Conservation (phyloP, 257 asterid genomes). For the Coffea canephora region DNA sequence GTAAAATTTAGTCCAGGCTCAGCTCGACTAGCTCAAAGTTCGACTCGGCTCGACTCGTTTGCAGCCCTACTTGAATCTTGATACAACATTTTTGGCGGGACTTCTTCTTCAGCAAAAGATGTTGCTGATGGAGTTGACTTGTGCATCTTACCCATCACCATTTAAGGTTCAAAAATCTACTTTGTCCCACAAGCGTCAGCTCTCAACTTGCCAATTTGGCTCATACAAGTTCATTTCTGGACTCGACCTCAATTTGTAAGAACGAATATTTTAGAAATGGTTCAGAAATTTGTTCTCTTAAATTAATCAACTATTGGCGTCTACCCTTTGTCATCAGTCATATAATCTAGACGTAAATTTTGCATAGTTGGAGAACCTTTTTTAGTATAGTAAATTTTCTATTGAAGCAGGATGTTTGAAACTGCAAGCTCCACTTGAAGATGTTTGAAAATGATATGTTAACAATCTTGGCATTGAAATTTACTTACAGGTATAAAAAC, state of each 20-base stretch:
- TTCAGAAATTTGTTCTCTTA: background rate
- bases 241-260: background rate
- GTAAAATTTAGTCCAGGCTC: too few species aligned
- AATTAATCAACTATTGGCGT: background rate
- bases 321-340: too few species aligned
- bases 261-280: background rate
- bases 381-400: background rate
- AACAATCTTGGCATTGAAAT: background rate
- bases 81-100: too few species aligned
- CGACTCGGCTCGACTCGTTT: too few species aligned
- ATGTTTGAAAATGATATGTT: background rate
- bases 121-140: too few species aligned
- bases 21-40: too few species aligned
- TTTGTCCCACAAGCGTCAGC: background rate
- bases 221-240: background rate
- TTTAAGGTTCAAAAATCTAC: conserved; percentile 1
- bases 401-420: background rate
- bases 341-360: background rate
- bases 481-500: too few species aligned
- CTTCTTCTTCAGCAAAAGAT: too few species aligned
- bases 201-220: conserved; percentile 10
- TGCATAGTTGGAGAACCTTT: background rate
- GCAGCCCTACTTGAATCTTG: too few species aligned
- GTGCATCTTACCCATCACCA: too few species aligned
- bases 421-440: background rate